phyloP scores from a whole-genome alignment of 2,329 filamentous ascomycete species.

The Aspergillus sp. region DNA sequence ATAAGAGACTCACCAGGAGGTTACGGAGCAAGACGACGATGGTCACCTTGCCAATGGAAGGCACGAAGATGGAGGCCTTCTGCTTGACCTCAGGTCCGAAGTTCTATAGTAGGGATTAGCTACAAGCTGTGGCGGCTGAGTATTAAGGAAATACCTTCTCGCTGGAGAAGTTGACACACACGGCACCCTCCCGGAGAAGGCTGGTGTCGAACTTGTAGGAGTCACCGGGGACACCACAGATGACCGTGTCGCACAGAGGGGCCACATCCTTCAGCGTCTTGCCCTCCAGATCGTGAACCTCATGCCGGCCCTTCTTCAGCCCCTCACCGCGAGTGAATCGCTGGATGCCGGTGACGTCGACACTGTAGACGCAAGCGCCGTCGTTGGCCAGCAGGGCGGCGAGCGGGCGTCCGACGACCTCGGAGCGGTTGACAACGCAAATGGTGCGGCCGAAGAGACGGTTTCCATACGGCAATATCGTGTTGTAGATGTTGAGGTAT shows the following conservation, averaged over 20 bases:
- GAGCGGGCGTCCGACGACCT: slow-evolving; percentile 90
- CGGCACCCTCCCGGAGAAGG: slow-evolving; percentile 80
- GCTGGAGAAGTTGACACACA: slow-evolving; percentile 99
- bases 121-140: neutral
- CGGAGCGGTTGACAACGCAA: slow-evolving; percentile 92
- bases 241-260: slow-evolving; percentile 88
- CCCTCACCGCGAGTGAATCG: slow-evolving; percentile 88
- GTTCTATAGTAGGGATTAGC: slow-evolving; percentile 54
- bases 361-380: slow-evolving; percentile 90
- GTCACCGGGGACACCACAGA: slow-evolving; percentile 85
- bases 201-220: slow-evolving; percentile 86
- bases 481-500: slow-evolving; percentile 94
- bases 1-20: slow-evolving; percentile 65
- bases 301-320: slow-evolving; percentile 79
- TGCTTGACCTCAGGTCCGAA: slow-evolving; percentile 89
- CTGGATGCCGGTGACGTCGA: slow-evolving; percentile 89
- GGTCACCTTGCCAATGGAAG: slow-evolving; percentile 95
- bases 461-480: slow-evolving; percentile 88
- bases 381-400: slow-evolving; percentile 94
- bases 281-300: slow-evolving; percentile 78
- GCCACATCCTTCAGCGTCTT: slow-evolving; percentile 79
- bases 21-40: slow-evolving; percentile 90
- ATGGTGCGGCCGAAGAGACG: slow-evolving; percentile 90
- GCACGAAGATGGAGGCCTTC: slow-evolving; percentile 94
- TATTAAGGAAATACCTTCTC: slow-evolving; percentile 59